phyloP scores from a whole-genome alignment of 495 filamentous ascomycete genomes.

The Aspergillus hancockii region DNA sequence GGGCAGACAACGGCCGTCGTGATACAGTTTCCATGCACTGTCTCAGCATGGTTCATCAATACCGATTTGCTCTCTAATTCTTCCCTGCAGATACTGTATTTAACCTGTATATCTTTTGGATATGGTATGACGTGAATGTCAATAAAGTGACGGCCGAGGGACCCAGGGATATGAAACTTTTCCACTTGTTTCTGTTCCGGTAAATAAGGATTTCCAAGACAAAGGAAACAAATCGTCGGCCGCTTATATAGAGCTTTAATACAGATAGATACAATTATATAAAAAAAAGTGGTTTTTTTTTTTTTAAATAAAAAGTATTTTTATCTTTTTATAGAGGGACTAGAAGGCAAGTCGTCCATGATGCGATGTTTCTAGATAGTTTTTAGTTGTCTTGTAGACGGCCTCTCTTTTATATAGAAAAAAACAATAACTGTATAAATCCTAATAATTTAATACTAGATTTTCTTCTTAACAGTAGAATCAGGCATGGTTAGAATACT shows the following conservation, averaged over 20 bases:
- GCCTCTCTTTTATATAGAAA: slow-evolving; percentile 32
- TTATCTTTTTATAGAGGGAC: slow-evolving; percentile 1
- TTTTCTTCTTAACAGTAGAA: slow-evolving; percentile 24
- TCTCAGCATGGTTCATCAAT: slow-evolving; percentile 28
- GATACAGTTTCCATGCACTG: slow-evolving; percentile 21
- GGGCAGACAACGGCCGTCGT: slow-evolving; percentile 4
- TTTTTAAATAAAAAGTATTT: not conserved
- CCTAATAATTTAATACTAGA: slow-evolving; percentile 24
- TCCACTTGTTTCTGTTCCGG: slow-evolving; percentile 17
- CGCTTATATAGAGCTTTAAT: slow-evolving; percentile 20
- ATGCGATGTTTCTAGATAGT: slow-evolving; percentile 15
- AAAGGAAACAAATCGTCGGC: slow-evolving; percentile 28
- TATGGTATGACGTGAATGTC: slow-evolving; percentile 26
- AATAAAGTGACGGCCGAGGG: slow-evolving; percentile 29
- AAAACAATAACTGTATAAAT: slow-evolving; percentile 32
- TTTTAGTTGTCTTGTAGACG: slow-evolving; percentile 15
- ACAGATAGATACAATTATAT: slow-evolving; percentile 23
- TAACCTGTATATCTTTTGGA: slow-evolving; percentile 24
- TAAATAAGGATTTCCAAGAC: slow-evolving; percentile 17
- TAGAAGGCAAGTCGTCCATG: slow-evolving; percentile 7
- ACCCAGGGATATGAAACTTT: slow-evolving; percentile 21
- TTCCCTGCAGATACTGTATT: slow-evolving; percentile 24
- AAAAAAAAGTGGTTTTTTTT: not conserved
- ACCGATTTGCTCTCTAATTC: slow-evolving; percentile 20
- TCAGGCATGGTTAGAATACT: slow-evolving; percentile 26